Conservation (phyloP, 169 alveolate species). For the Eimeria mitis region DNA sequence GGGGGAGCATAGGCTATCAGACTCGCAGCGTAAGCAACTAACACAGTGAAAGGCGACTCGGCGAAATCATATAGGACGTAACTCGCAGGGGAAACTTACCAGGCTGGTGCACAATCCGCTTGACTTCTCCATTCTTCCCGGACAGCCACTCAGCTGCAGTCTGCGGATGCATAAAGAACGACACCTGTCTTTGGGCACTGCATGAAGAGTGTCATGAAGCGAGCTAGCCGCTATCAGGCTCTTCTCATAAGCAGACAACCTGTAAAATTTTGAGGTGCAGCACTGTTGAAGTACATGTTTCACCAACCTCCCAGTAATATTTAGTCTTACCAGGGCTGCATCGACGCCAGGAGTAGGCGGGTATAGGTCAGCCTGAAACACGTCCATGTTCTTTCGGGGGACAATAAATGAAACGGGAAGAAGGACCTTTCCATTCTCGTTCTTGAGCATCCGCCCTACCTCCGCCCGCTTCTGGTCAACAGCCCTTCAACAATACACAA, state of each 20-base stretch:
- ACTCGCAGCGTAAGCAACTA: background rate
- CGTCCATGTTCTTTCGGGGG: slow-evolving; percentile 82
- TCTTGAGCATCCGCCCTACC: slow-evolving; percentile 82
- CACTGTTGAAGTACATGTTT: background rate
- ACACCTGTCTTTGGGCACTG: background rate
- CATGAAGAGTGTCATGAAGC: background rate
- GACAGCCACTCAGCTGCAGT: slow-evolving; percentile 64
- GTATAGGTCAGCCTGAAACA: slow-evolving; percentile 83
- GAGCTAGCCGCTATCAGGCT: no score
- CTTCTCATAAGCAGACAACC: background rate
- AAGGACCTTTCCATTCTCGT: slow-evolving; percentile 78
- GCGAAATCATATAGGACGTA: background rate
- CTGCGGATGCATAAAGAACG: slow-evolving; percentile 22
- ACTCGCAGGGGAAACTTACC: slow-evolving; percentile 13
- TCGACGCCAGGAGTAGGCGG: slow-evolving; percentile 82
- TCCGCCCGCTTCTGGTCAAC: slow-evolving; percentile 80
- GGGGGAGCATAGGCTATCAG: background rate
- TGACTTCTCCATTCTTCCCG: slow-evolving; percentile 56
- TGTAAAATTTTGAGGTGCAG: background rate
- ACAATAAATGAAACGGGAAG: slow-evolving; percentile 80
- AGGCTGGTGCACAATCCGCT: slow-evolving; percentile 55
- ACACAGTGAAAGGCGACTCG: background rate
- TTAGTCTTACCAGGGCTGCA: slow-evolving; percentile 72
- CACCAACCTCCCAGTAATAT: background rate
- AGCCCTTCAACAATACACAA: slow-evolving; percentile 52